Percentiles rank a stretch among this genome's conserved stretches.
These are phyloP conservation scores for Aspergillus clavatus DNA, from an alignment of 2,329 filamentous ascomycete species.

Conservation along the genomic window DNA sequence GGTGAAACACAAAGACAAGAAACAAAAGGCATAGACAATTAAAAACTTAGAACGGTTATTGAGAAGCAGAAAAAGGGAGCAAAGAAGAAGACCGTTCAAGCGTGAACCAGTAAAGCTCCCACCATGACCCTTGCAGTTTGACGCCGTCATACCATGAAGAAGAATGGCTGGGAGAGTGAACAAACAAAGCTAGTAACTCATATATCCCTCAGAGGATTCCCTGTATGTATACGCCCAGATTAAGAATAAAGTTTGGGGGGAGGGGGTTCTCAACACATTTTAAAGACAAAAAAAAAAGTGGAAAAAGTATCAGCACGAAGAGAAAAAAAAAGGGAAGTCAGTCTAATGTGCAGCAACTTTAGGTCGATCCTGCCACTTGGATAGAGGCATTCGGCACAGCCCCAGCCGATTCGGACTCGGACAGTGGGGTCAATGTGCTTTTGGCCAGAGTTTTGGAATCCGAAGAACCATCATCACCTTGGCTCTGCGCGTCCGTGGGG, in stretches of 20 bases:
- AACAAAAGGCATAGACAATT: slow-evolving; percentile 18
- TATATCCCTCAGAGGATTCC: slow-evolving; percentile 28
- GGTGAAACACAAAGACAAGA: slow-evolving; percentile 13
- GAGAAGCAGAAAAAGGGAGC: slow-evolving; percentile 8
- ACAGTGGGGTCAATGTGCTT: slow-evolving; percentile 31
- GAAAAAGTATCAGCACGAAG: slow-evolving; percentile 20
- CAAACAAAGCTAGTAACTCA: slow-evolving; percentile 22
- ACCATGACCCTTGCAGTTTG: slow-evolving; percentile 22
- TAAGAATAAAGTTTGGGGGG: slow-evolving; percentile 29
- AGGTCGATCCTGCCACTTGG: slow-evolving; percentile 23
- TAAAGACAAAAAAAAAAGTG: slow-evolving; percentile 13
- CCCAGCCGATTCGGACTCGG: slow-evolving; percentile 27
- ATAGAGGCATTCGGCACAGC: slow-evolving; percentile 23
- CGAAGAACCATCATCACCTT: slow-evolving; percentile 44
- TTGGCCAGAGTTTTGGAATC: slow-evolving; percentile 32
- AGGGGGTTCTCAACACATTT: slow-evolving; percentile 17
- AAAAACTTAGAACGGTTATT: slow-evolving; percentile 7
- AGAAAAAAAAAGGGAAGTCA: slow-evolving; percentile 13
- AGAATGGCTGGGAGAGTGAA: slow-evolving; percentile 21
- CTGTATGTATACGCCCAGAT: slow-evolving; percentile 37
- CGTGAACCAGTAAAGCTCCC: slow-evolving; percentile 13
- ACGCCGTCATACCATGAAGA: slow-evolving; percentile 32
- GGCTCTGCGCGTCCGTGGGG: slow-evolving; percentile 64
- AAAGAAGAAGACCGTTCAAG: slow-evolving; percentile 2
- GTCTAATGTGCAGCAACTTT: slow-evolving; percentile 7